These are phyloP conservation scores for Eutrema salsugineum DNA, from an alignment of 441 rosid genomes.

Conservation along the genomic window DNA sequence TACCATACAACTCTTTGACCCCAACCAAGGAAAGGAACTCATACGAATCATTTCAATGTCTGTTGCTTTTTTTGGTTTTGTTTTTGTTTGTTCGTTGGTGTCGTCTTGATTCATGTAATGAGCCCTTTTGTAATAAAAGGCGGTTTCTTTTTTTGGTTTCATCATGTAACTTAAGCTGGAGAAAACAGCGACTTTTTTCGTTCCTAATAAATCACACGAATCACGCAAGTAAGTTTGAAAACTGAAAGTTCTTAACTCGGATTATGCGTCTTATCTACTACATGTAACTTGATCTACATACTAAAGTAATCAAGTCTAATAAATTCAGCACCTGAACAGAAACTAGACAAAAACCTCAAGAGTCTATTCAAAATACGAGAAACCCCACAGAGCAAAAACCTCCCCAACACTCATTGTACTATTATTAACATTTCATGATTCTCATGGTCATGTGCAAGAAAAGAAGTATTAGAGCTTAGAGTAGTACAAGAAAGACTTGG, in stretches of 20 bases:
- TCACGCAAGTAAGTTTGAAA: background rate
- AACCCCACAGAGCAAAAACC: too few species aligned
- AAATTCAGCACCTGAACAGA: too few species aligned
- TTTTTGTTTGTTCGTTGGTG: background rate
- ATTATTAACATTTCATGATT: background rate
- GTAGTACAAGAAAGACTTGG: background rate
- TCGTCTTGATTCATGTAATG: slow-evolving; percentile 14
- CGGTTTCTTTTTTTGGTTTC: slow-evolving; percentile 18
- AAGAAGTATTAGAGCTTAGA: background rate
- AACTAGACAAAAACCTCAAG: too few species aligned
- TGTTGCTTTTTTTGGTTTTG: background rate
- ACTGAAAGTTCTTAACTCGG: too few species aligned
- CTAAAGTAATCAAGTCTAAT: too few species aligned
- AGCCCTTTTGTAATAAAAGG: slow-evolving; percentile 14
- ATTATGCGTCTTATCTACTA: too few species aligned
- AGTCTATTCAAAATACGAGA: too few species aligned
- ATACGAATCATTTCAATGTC: background rate
- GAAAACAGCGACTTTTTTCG: slow-evolving; percentile 1
- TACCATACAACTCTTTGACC: slow-evolving; percentile 18
- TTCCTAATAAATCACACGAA: background rate
- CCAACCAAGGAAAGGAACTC: background rate
- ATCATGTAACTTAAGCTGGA: slow-evolving; percentile 24
- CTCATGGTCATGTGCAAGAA: background rate
- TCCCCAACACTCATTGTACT: too few species aligned
- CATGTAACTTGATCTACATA: too few species aligned